Percentiles rank a stretch among this genome's conserved stretches.
These are phyloP conservation scores for Centaurea solstitialis DNA, from an alignment of 129 eudicot species.

Conservation along the genomic window DNA sequence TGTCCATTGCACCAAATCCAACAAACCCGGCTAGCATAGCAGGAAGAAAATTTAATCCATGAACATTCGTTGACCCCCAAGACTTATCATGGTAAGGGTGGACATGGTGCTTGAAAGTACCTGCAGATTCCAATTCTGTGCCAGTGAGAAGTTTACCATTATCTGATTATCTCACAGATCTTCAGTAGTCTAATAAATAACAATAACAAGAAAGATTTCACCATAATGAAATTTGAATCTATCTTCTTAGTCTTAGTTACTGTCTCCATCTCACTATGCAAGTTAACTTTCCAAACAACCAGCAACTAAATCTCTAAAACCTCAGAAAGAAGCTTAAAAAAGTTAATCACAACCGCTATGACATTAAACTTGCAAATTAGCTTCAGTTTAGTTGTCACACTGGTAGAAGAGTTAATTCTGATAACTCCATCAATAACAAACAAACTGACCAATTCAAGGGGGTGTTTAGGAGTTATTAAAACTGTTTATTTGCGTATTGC, in stretches of 20 bases:
- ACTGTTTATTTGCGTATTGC: too few species aligned
- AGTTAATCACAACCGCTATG: not conserved
- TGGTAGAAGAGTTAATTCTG: not conserved
- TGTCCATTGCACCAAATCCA: conserved; percentile 51
- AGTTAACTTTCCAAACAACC: not conserved
- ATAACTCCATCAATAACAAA: not conserved
- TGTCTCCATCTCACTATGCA: not conserved
- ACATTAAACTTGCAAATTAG: not conserved
- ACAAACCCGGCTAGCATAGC: conserved; percentile 55
- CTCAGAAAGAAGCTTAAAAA: not conserved
- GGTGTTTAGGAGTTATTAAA: too few species aligned
- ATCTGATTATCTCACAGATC: not conserved
- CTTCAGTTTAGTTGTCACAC: not conserved
- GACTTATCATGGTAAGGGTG: conserved; percentile 24
- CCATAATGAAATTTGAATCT: not conserved
- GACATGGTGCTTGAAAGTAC: conserved; percentile 33
- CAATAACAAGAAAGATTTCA: not conserved
- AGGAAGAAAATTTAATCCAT: conserved; percentile 36
- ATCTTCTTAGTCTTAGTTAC: conserved; percentile 1
- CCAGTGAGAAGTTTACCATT: not conserved
- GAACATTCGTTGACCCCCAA: conserved; percentile 19
- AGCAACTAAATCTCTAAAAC: not conserved
- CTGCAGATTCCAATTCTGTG: conserved; percentile 34
- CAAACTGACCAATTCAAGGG: not conserved
- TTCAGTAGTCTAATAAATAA: not conserved